A percentile compares a stretch with the other conserved stretches of the same genome.
Conservation (phyloP, 2,329 filamentous ascomycete species). For the Pseudocercospora fijiensis region DNA sequence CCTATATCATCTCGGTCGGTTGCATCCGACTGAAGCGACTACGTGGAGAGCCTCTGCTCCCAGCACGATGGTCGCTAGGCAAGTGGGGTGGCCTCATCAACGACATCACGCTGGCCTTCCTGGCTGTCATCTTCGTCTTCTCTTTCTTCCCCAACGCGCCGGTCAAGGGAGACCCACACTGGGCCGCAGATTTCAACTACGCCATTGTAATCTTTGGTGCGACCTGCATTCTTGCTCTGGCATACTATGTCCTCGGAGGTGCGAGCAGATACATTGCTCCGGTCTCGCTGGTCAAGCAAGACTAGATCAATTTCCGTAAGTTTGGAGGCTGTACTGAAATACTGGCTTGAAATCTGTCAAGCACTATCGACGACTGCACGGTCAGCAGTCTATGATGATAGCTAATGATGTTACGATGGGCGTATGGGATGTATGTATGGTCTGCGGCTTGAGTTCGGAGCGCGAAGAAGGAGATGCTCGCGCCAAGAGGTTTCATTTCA, state of each 20-base stretch:
- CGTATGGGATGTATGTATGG: slow-evolving; percentile 8
- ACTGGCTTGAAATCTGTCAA: not conserved
- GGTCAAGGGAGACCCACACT: slow-evolving; percentile 23
- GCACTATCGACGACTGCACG: not conserved
- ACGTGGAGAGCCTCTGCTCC: slow-evolving; percentile 34
- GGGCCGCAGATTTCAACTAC: slow-evolving; percentile 36
- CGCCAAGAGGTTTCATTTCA: slow-evolving; percentile 7
- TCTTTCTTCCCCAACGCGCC: slow-evolving; percentile 37
- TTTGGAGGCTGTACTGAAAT: slow-evolving; percentile 4
- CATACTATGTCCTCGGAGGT: slow-evolving; percentile 34
- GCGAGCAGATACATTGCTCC: slow-evolving; percentile 34
- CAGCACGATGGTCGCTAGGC: slow-evolving; percentile 37
- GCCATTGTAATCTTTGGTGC: slow-evolving; percentile 36
- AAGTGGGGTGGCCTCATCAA: slow-evolving; percentile 38
- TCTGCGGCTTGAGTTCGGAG: slow-evolving; percentile 8
- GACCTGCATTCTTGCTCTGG: slow-evolving; percentile 16
- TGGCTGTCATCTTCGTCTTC: slow-evolving; percentile 37
- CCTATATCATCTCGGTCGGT: slow-evolving; percentile 37
- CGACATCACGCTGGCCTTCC: slow-evolving; percentile 36
- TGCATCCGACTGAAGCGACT: slow-evolving; percentile 37
- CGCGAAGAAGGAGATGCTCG: slow-evolving; percentile 3
- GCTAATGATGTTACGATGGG: slow-evolving; percentile 5
- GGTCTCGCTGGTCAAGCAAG: slow-evolving; percentile 34
- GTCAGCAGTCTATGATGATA: not conserved
- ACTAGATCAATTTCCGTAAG: slow-evolving; percentile 19